Percentiles rank a stretch among this genome's conserved stretches.
phyloP scores from a whole-genome alignment of 441 rosid genomes.

The Syzygium malaccense region DNA sequence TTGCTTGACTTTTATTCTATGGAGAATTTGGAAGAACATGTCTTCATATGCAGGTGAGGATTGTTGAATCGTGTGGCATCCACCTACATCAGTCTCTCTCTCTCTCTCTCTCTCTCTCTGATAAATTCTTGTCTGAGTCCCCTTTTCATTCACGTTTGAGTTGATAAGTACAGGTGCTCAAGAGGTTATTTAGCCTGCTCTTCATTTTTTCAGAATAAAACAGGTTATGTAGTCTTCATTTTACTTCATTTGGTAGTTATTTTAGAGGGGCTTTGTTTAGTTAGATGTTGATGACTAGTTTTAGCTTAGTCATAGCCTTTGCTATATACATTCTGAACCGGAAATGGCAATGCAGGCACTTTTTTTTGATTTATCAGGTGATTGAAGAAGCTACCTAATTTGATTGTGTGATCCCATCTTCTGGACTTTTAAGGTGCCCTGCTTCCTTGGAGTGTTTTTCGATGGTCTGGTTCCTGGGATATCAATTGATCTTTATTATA shows the following conservation, averaged over 20 bases:
- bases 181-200: not conserved
- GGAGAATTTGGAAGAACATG: not conserved
- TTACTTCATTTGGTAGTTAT: not conserved
- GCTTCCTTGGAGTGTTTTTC: slow-evolving; percentile 19
- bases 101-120: not conserved
- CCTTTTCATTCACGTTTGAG: not conserved
- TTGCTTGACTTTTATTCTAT: not conserved
- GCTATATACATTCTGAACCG: slow-evolving; percentile 23
- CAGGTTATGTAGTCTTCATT: not conserved
- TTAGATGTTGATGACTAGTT: not conserved
- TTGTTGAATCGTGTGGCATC: not conserved
- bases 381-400: slow-evolving; percentile 22
- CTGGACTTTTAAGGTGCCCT: slow-evolving; percentile 23
- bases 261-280: not conserved
- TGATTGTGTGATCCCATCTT: slow-evolving; percentile 26
- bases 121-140: not conserved
- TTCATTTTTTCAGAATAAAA: not conserved
- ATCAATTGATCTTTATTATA: slow-evolving; percentile 14
- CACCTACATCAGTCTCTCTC: not conserved
- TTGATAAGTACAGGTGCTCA: not conserved
- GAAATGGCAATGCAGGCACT: slow-evolving; percentile 45
- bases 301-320: slow-evolving; percentile 13
- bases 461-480: slow-evolving; percentile 5
- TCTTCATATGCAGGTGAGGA: not conserved
- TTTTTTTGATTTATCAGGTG: slow-evolving; percentile 22